Evolutionary conservation across 345 rosid genomes (phyloP).

Genomic region (Aurinia saxatilis): DNA sequence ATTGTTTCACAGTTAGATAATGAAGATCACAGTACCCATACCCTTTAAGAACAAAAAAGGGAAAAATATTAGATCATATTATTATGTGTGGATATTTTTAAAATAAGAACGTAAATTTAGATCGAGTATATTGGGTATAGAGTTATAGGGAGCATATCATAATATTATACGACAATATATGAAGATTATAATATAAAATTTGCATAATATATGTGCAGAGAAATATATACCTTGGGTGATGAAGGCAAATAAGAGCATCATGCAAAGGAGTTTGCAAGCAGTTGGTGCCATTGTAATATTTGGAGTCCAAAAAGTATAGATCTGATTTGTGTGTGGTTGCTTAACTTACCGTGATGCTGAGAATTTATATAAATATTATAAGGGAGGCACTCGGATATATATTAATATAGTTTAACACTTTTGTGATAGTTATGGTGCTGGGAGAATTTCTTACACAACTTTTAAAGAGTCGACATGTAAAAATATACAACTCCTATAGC

Average conservation of each 20-base stretch:
- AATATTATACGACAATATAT: too few species aligned
- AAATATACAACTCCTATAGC: too few species aligned
- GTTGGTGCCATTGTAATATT: constrained; percentile 13
- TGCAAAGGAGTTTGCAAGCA: constrained; percentile 1
- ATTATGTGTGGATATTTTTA: too few species aligned
- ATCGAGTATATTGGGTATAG: too few species aligned
- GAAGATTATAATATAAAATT: neutral
- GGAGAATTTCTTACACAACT: too few species aligned
- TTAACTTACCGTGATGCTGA: neutral
- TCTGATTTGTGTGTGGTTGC: neutral
- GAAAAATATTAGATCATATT: too few species aligned
- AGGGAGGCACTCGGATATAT: neutral
- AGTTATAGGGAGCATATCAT: too few species aligned
- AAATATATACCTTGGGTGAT: constrained; percentile 2
- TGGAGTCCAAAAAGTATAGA: neutral
- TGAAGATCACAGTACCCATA: neutral
- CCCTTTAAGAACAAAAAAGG: neutral
- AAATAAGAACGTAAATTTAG: too few species aligned
- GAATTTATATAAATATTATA: too few species aligned
- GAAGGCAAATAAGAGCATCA: constrained; percentile 6
- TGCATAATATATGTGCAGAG: too few species aligned
- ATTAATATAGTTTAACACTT: neutral
- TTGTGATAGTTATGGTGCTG: too few species aligned
- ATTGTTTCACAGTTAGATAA: neutral
- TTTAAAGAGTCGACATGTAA: too few species aligned